Evolutionary conservation across 2,329 filamentous ascomycete genomes (phyloP), one percentile per base, ranked within the genome.

Genomic region (Cytospora chrysosperma): DNA sequence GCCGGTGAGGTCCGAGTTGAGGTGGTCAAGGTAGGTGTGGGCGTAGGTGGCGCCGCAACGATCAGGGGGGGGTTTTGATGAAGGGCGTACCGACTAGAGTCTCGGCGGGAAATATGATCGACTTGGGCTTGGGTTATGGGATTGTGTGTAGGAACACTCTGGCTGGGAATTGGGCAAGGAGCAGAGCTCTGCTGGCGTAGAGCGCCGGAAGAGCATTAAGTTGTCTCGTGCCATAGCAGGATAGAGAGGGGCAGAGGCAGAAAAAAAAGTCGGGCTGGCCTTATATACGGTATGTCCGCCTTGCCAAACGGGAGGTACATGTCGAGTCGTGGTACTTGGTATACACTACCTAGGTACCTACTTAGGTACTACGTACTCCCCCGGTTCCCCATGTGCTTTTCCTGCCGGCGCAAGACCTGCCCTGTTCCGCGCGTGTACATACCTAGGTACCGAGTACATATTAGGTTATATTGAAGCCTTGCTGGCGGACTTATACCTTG

Each of bases 191-290:
- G 74, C 71, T 72, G 73, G 72, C 70, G 68, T 72, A 71, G 73
- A 76, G 70, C 70, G 72, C 73, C 69, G 74, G 72, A 59, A 63
- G 63, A 75, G 76, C 73, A 67, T 64, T 60, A 61, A 37, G 50
- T 69, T 74, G 73, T 75, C 75, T 78, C 75, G 76, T 78, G 75
- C 76, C 77, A 78, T 78, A 69, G 69, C 69, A 74, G 64, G 70
- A 63, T 70, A 68, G 70, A 74, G 72, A 73, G 73, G 72, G 75
- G 71, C 68, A 72, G 67, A 63, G 53, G 64, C 43, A 47, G 65
- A 67, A 62, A 66, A 69, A 70, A 71, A 74, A 73, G 74, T 74
- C 72, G 70, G 73, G 71, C 76, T 75, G 74, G 68, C 68, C 71
- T 78, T 78, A 68, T 76, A 76, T 76, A 76, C 70, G 70, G 68